A percentile compares a stretch with the other conserved stretches of the same genome.
phyloP scores from a whole-genome alignment of 768 basidiomycete genomes.

The Kwoniella dejecticola region DNA sequence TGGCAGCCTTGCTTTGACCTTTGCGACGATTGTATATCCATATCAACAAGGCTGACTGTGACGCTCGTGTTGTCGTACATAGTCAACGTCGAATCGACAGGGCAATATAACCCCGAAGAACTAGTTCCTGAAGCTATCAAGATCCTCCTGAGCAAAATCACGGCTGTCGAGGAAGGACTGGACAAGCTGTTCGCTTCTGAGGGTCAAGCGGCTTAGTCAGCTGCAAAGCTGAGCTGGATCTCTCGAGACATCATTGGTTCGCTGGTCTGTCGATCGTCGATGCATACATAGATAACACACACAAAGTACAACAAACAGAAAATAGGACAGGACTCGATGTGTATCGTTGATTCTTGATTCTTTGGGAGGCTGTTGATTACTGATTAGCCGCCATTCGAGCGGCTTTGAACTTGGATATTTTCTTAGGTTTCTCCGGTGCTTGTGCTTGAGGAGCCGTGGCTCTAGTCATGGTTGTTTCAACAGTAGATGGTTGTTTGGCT shows the following conservation, averaged over 20 bases:
- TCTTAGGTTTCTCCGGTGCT: constrained; percentile 30
- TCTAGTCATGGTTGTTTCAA: too few relatives aligned
- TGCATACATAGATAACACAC: constrained; percentile 7
- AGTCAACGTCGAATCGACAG: constrained; percentile 91
- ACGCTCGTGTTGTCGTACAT: too few relatives aligned
- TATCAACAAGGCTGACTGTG: too few relatives aligned
- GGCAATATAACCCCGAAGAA: constrained; percentile 80
- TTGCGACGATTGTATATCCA: too few relatives aligned
- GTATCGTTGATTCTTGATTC: too few relatives aligned
- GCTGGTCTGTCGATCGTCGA: background rate
- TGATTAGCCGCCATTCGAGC: constrained; percentile 31
- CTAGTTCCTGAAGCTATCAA: constrained; percentile 76
- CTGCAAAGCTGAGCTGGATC: too few relatives aligned
- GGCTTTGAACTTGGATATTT: constrained; percentile 43
- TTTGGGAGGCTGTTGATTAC: too few relatives aligned
- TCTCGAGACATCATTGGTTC: too few relatives aligned
- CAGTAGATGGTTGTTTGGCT: background rate
- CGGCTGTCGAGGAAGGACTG: constrained; percentile 46
- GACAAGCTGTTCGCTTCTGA: constrained; percentile 41
- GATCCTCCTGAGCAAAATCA: constrained; percentile 79
- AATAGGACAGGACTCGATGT: background rate
- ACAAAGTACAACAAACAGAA: constrained; percentile 11
- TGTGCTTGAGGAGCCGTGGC: too few relatives aligned
- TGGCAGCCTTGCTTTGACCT: too few relatives aligned
- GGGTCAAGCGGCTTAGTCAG: constrained; percentile 9